phyloP scores from a whole-genome alignment of 129 eudicot genomes.

The Mikania micrantha region DNA sequence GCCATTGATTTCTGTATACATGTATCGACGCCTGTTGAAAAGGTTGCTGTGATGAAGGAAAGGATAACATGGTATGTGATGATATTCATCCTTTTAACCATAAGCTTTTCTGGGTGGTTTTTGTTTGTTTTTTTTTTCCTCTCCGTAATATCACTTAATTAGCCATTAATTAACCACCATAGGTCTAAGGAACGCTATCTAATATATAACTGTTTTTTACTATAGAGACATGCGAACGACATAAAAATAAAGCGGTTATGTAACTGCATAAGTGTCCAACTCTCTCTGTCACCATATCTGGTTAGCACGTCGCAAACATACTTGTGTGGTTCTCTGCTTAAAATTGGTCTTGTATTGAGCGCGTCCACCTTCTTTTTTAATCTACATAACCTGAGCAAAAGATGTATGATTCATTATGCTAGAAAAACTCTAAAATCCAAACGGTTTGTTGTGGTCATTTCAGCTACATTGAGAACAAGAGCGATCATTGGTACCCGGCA shows the following conservation, averaged over 20 bases:
- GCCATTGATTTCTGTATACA: slow-evolving; percentile 46
- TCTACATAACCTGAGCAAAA: not conserved
- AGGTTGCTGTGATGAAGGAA: slow-evolving; percentile 27
- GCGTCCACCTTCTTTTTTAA: not conserved
- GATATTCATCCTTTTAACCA: not conserved
- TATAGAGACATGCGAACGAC: not conserved
- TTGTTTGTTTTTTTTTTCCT: not conserved
- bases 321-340: not conserved
- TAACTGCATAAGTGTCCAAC: not conserved
- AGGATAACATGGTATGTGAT: slow-evolving; percentile 19
- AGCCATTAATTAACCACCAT: not conserved
- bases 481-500: slow-evolving; percentile 27
- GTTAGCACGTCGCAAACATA: not conserved
- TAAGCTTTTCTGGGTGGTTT: not conserved
- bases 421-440: not conserved
- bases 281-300: not conserved
- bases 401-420: not conserved
- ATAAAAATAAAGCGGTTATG: not conserved
- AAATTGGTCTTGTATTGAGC: not conserved
- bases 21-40: slow-evolving; percentile 40
- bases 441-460: not conserved
- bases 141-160: not conserved
- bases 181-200: not conserved
- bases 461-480: slow-evolving; percentile 25
- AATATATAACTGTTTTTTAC: not conserved